Base-by-base conservation (phyloP, 371 early-diverging fungal genomes). In the Mortierella sp. region DNA sequence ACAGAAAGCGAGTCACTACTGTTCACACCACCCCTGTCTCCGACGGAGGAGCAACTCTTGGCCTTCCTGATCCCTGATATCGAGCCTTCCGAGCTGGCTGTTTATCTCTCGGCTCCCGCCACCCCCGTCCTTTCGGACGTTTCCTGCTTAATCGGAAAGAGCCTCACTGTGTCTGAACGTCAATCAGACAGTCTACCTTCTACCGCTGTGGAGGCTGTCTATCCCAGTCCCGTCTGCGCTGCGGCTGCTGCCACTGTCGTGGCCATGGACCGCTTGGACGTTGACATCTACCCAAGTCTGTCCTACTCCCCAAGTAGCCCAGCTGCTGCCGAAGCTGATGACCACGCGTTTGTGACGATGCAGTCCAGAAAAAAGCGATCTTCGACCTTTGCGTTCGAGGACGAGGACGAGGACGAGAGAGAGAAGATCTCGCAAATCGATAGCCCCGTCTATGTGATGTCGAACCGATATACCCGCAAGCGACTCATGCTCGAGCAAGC, bases 21-120 rank as follows among this genome's bases (percentile, higher is more conserved):
- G 17, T 75, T 67, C 57, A 75, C 75, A n/a, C 75, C 75, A n/a
- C 75, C 75, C 15, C 64, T 75, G 27, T 75, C 75, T 0, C 75
- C 75, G 4, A 75, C 75, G 9, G 75, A 75, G 49, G 75, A 75
- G 26, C 75, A 75, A 24, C 64, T 75, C 23, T 43, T 75, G 6
- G 75, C 75, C 56, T 68, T 75, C 52, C 51, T 75, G 46, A 75
- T 75, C 61, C 75, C 75, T 12, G 75, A 75, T 49, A 75, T 75
- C 64, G 69, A 68, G 31, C 75, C 75, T 21, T 59, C 69, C 30
- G 75, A 75, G 53, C 56, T 75, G 21, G 75, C 75, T 37, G 75
- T 64, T 26, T 75, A 75, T 24, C 69, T 75, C 41, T 75, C 75
- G 1, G 69, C 68, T 4, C 75, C 75, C 4, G 14, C 69, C 3